phyloP scores from a whole-genome alignment of 768 basidiomycete species.

The Tulasnella sp. region DNA sequence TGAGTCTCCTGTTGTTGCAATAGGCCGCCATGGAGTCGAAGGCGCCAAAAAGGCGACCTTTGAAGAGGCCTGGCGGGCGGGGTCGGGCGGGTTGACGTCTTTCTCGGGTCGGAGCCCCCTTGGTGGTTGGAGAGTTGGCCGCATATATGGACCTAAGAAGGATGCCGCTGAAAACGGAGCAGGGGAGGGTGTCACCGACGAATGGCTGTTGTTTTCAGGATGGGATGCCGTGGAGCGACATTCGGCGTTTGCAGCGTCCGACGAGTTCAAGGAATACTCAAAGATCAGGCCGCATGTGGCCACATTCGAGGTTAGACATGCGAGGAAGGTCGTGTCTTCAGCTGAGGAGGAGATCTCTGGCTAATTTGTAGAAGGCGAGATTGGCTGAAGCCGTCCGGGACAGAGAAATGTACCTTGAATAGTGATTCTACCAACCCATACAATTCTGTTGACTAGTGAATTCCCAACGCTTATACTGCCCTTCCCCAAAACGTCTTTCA shows the following conservation, averaged over 20 bases:
- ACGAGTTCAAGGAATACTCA: neutral
- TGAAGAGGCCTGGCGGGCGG: neutral
- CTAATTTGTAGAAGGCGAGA: neutral
- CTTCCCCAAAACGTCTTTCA: too few species aligned
- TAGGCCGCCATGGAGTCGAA: constrained; percentile 7
- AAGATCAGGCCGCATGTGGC: neutral
- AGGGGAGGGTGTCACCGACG: neutral
- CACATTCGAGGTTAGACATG: neutral
- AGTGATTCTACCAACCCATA: too few species aligned
- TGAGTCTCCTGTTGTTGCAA: neutral
- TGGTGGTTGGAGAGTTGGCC: neutral
- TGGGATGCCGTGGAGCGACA: neutral
- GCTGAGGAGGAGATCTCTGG: neutral
- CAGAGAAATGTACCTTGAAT: too few species aligned
- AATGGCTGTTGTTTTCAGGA: neutral
- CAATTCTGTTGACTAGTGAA: too few species aligned
- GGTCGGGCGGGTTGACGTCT: neutral
- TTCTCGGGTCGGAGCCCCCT: neutral
- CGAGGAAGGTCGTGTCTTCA: neutral
- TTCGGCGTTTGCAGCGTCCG: neutral
- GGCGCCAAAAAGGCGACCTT: neutral
- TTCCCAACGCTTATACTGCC: too few species aligned
- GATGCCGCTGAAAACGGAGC: neutral
- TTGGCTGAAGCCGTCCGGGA: too few species aligned
- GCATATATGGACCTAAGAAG: neutral